These are phyloP conservation scores for Mucor racemosus DNA, from an alignment of 371 early-diverging fungal genomes.

Conservation along the genomic window DNA sequence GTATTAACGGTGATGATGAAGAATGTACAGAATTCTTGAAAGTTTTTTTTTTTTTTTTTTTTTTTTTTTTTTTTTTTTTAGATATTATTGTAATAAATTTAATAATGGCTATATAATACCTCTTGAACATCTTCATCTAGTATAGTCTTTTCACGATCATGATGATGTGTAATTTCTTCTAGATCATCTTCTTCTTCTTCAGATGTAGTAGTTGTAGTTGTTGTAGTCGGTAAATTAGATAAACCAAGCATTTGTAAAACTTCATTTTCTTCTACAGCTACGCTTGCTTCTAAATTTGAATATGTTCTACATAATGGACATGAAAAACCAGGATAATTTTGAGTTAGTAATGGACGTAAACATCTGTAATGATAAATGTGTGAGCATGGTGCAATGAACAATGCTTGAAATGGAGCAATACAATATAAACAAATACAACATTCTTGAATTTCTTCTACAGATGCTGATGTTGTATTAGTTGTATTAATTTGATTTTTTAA, in stretches of 20 bases:
- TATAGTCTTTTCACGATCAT: conserved; percentile 29
- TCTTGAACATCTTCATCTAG: conserved; percentile 24
- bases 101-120: not conserved
- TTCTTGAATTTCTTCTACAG: conserved; percentile 61
- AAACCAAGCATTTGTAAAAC: conserved; percentile 43
- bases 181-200: conserved; percentile 22
- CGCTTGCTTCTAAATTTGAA: conserved; percentile 86
- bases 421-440: conserved; percentile 97
- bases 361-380: conserved; percentile 97
- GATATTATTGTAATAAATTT: not conserved
- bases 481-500: conserved; percentile 11
- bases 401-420: conserved; percentile 92
- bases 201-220: conserved; percentile 4
- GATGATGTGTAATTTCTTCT: conserved; percentile 10
- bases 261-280: conserved; percentile 74
- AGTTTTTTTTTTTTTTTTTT: no score
- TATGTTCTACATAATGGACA: conserved; percentile 96
- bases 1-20: conserved; percentile 20
- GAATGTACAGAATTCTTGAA: conserved; percentile 9
- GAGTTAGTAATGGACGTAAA: conserved; percentile 71
- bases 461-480: conserved; percentile 2
- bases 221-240: conserved; percentile 1
- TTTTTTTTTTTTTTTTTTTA: no score
- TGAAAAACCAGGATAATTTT: conserved; percentile 79
- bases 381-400: conserved; percentile 97